Conservation (phyloP, 2,329 filamentous ascomycete species). For the Colletotrichum coccodes region DNA sequence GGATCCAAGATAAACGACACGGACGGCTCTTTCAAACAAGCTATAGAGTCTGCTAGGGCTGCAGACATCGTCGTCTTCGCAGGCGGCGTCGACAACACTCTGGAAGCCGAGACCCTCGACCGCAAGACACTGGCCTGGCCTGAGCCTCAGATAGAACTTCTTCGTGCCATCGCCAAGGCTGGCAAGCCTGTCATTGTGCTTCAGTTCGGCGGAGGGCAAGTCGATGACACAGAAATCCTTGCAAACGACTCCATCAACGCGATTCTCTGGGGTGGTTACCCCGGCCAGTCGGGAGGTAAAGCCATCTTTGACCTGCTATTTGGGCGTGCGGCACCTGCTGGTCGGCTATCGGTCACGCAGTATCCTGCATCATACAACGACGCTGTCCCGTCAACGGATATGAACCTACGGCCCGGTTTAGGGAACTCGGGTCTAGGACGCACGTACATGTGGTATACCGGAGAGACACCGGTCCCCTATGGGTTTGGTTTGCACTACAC, state of each 20-base stretch:
- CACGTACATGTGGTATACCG: conserved; percentile 68
- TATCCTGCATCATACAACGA: conserved; percentile 63
- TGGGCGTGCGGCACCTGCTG: conserved; percentile 61
- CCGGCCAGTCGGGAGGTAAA: conserved; percentile 67
- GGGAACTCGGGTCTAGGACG: conserved; percentile 55
- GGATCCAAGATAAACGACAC: conserved; percentile 41
- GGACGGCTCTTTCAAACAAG: conserved; percentile 48
- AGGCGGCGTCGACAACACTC: conserved; percentile 66
- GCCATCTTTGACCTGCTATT: conserved; percentile 65
- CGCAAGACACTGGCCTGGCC: conserved; percentile 39
- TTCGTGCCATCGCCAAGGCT: conserved; percentile 41
- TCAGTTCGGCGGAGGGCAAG: conserved; percentile 62
- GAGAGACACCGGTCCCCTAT: conserved; percentile 60
- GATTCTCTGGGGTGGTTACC: conserved; percentile 68
- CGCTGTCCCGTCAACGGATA: conserved; percentile 63
- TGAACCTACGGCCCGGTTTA: conserved; percentile 56
- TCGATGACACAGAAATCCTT: conserved; percentile 62
- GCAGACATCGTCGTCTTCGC: conserved; percentile 67
- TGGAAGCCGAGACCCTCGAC: conserved; percentile 67
- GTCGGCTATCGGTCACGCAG: conserved; percentile 63
- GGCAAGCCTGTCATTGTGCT: conserved; percentile 62
- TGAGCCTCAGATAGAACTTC: conserved; percentile 11
- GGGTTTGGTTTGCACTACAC: conserved; percentile 69
- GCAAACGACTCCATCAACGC: conserved; percentile 58
- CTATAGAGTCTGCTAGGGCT: conserved; percentile 64